Percentiles rank a stretch among this genome's conserved stretches.
Evolutionary conservation across 164 flowering plant genomes (phyloP).

Genomic region (Magnolia kwangsiensis): DNA sequence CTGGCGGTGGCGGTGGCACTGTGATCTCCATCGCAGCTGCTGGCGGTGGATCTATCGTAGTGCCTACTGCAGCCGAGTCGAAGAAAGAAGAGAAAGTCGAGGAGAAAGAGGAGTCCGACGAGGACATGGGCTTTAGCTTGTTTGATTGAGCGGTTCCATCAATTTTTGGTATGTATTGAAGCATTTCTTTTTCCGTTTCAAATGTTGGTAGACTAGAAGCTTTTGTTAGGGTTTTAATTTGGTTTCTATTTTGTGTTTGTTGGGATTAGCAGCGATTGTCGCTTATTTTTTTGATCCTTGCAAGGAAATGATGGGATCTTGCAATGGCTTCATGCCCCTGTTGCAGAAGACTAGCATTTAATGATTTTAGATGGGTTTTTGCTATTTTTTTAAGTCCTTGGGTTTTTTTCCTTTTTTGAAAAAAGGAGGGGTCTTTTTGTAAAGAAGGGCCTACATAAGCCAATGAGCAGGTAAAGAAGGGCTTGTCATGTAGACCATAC

Average conservation of each 20-base stretch:
- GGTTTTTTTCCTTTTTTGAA: no score
- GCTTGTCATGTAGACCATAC: no score
- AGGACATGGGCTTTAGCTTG: slow-evolving; percentile 58
- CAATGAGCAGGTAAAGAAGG: no score
- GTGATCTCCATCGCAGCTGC: slow-evolving; percentile 19
- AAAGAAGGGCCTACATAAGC: no score
- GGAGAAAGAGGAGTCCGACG: slow-evolving; percentile 48
- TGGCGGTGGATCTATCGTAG: slow-evolving; percentile 26
- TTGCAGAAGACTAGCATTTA: no score
- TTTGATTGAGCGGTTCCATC: slow-evolving; percentile 29
- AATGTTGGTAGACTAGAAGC: background rate
- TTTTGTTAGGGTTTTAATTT: background rate
- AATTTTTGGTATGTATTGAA: background rate
- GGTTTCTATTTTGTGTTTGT: background rate
- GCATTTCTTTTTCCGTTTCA: background rate
- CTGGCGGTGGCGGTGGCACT: slow-evolving; percentile 34
- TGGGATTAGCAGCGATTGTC: background rate
- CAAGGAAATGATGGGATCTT: no score
- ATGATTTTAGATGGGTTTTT: no score
- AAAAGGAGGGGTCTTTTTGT: no score
- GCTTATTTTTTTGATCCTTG: background rate
- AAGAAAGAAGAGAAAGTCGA: slow-evolving; percentile 47
- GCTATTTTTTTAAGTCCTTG: no score
- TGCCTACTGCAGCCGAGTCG: slow-evolving; percentile 33
- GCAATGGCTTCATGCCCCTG: no score